Evolutionary conservation across 768 basidiomycete genomes (phyloP), one percentile per base, ranked within the genome.

Genomic region (Tylopilus vinaceipallidus): DNA sequence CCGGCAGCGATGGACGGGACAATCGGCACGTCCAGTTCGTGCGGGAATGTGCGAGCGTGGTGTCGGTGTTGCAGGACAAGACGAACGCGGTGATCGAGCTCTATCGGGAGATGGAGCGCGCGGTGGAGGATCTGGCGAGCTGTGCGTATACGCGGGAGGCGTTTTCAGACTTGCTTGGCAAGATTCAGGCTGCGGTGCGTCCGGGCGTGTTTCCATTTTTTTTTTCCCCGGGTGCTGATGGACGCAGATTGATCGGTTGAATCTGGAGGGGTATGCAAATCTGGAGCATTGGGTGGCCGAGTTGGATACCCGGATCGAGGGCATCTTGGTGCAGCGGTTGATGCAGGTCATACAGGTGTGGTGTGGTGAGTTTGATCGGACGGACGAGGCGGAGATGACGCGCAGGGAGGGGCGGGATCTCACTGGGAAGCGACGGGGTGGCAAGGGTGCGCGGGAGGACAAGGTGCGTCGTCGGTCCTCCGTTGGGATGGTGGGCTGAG

Each of bases 51-150:
- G 95, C 95, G 2, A 91, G 88, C 52, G 82, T 92, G 4, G 88
- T 98, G 0, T 95, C 94, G 1, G 77, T 95, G 10, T 73, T 99
- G 20, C 95, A 98, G 78, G 97, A 99, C 73, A 97, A 98, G 70
- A 91, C 94, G 37, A 95, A 95, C 67, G 87, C 80, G 43, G 85
- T 95, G 47, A 90, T 99, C 54, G 95, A 95, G 57, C 73, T 94
- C 45, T 91, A 92, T 68, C 85, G 84, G 57, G 92, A 95, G 45
- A 91, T 97, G 39, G 73, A 81, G 10, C 81, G 87, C 2, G 82
- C 86, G 0, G 84, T 98, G 1, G 92, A 97, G 54, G 91, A 95
- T 57, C 78, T 99, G 6, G 74, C 82, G 6, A 88, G 89, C 3
- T 98, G 97, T 64, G 74, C 88, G 0, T 98, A 95, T 66, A 85